Base-by-base conservation (phyloP, 2,329 filamentous ascomycete species). In the Sphaerulina vaccinii region DNA sequence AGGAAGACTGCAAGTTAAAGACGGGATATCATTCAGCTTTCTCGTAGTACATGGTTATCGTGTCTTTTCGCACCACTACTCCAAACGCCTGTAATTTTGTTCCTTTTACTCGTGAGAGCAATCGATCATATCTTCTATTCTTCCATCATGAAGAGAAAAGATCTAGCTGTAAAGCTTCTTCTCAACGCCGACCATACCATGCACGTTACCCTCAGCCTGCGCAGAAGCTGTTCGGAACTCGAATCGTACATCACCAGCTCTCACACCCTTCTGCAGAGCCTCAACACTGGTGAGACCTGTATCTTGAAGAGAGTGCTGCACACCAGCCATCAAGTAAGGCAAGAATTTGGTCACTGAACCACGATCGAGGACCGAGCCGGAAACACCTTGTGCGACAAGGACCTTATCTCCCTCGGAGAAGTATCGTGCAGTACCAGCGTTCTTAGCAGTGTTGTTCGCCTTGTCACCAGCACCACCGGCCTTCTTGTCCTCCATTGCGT, bases 401-500 rank as follows among this genome's bases (percentile, higher is more conserved):
- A 99, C 84, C 63, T 87, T 87, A 74, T 96, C 92, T 55, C 91
- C 91, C 75, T 99, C 93, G 37, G 91, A 96, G 78, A 99, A 99
- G 79, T 99, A 99, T 57, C 93, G 86, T 38, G 93, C 93, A 58
- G 95, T 97, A 68, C 93, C 93, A 50, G 93, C 93, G 70, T 97
- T 99, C 61, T 93, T 96, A 67, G 93, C 93, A 53, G 93, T 95
- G 71, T 97, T 99, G 71, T 76, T 79, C n/a, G 79, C 77, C 70
- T 85, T 83, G 64, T 77, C 75, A 73, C 90, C 83, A 72, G 84
- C 87, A 5, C 61, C 86, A 87, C 88, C 90, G 9, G 91, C 90
- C 80, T 96, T 96, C 83, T 93, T 96, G 76, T 97, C 92, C 76
- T 97, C 91, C 93, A 99, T 99, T 62, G 93, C 93, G 67, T 96